phyloP scores from a whole-genome alignment of 2,329 filamentous ascomycete species.

The Alternaria triticina region DNA sequence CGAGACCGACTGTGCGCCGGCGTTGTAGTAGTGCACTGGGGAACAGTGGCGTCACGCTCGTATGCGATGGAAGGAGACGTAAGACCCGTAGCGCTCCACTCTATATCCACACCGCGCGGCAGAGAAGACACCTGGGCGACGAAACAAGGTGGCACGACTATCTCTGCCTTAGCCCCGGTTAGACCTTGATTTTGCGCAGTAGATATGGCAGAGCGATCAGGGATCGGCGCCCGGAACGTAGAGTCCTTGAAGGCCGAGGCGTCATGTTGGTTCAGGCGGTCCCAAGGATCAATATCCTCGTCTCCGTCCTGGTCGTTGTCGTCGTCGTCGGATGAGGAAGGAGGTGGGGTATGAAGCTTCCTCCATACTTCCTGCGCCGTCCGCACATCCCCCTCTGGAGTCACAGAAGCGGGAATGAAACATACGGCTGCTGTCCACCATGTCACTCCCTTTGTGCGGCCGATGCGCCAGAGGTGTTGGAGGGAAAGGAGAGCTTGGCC shows the following conservation, averaged over 20 bases:
- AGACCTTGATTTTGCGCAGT: neutral
- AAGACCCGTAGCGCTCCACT: conserved; percentile 81
- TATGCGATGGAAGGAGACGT: neutral
- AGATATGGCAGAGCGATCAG: conserved; percentile 17
- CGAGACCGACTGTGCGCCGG: neutral
- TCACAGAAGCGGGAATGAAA: conserved; percentile 18
- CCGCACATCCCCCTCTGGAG: conserved; percentile 32
- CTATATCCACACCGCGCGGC: conserved; percentile 74
- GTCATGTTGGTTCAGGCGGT: conserved; percentile 67
- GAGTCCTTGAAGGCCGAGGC: conserved; percentile 24
- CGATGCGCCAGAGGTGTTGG: conserved; percentile 90
- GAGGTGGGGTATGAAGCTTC: conserved; percentile 15
- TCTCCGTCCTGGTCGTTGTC: conserved; percentile 54
- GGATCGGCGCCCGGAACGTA: conserved; percentile 52
- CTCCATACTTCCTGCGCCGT: conserved; percentile 56
- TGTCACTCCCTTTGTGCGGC: conserved; percentile 70
- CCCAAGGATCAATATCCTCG: conserved; percentile 69
- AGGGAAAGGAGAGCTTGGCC: conserved; percentile 74
- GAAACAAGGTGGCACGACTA: conserved; percentile 68
- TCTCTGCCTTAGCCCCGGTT: no score
- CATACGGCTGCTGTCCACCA: conserved; percentile 79
- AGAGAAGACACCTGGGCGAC: conserved; percentile 77
- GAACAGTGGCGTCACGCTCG: neutral
- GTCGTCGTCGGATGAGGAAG: conserved; percentile 2
- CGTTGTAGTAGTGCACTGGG: neutral